These are phyloP conservation scores for Stagonosporopsis vannaccii DNA, from an alignment of 2,329 filamentous ascomycete genomes.

Conservation along the genomic window DNA sequence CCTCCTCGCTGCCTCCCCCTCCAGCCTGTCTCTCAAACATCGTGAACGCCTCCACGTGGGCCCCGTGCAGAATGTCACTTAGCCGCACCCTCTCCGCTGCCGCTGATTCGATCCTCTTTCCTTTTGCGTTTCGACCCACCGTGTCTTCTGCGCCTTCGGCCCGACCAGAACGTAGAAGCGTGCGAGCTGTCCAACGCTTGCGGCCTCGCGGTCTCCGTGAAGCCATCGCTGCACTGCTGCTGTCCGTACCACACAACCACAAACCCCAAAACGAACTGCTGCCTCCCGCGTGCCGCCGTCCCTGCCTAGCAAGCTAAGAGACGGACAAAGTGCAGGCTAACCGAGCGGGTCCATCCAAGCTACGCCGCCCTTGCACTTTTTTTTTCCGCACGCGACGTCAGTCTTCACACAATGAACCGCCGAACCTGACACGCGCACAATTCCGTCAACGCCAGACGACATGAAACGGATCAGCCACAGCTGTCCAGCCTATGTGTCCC, in stretches of 20 bases:
- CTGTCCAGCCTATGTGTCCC: slow-evolving; percentile 9
- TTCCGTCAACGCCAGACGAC: slow-evolving; percentile 7
- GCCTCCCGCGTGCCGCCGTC: background rate
- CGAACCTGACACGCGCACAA: slow-evolving; percentile 15
- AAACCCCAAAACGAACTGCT: background rate
- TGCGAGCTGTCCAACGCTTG: slow-evolving; percentile 2
- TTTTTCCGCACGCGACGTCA: slow-evolving; percentile 1
- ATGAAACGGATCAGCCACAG: slow-evolving; percentile 19
- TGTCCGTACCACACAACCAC: slow-evolving; percentile 6
- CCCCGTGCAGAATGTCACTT: slow-evolving; percentile 7
- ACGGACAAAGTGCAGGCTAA: slow-evolving; percentile 5
- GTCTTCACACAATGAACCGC: slow-evolving; percentile 1
- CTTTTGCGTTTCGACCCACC: slow-evolving; percentile 12
- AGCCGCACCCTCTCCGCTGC: slow-evolving; percentile 11
- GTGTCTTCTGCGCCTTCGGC: slow-evolving; percentile 17
- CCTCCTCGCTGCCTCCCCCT: background rate
- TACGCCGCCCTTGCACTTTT: background rate
- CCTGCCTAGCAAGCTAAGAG: background rate
- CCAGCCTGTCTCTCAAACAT: background rate
- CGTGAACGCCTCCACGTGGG: slow-evolving; percentile 14
- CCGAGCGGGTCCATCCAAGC: background rate
- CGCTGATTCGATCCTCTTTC: slow-evolving; percentile 13
- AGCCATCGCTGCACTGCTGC: slow-evolving; percentile 3
- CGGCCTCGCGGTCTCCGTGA: slow-evolving; percentile 7
- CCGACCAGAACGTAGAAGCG: slow-evolving; percentile 16